Evolutionary conservation across 164 flowering plant genomes (phyloP).

Genomic region (Tetrastigma voinierianum): DNA sequence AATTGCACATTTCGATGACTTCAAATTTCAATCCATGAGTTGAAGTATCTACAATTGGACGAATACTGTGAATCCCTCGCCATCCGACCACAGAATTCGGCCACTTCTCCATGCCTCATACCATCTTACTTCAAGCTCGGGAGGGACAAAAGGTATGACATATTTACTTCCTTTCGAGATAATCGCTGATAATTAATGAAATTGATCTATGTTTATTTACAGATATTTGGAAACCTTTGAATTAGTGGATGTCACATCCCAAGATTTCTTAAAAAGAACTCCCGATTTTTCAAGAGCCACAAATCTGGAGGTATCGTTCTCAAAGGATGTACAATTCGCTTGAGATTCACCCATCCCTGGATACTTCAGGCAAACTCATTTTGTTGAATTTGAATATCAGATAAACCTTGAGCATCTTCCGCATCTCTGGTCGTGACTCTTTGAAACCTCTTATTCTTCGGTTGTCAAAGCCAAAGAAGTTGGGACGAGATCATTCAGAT

Average conservation of each 20-base stretch:
- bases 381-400: too few species aligned
- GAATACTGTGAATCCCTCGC: neutral
- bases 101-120: too few species aligned
- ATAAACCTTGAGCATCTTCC: too few species aligned
- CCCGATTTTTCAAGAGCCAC: neutral
- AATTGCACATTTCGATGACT: neutral
- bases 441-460: neutral
- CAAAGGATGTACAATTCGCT: conserved; percentile 9
- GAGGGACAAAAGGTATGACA: conserved; percentile 2
- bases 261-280: too few species aligned
- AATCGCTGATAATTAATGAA: neutral
- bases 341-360: too few species aligned
- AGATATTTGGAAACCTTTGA: neutral
- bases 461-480: too few species aligned
- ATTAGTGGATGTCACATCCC: too few species aligned
- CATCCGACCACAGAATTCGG: too few species aligned
- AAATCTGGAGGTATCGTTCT: conserved; percentile 12
- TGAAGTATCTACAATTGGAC: conserved; percentile 4
- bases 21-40: neutral
- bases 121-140: neutral
- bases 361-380: too few species aligned
- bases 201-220: neutral
- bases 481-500: too few species aligned
- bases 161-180: neutral
- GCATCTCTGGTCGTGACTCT: neutral